phyloP scores from a whole-genome alignment of 177 flowering plant genomes.

The Tripterygium wilfordii region DNA sequence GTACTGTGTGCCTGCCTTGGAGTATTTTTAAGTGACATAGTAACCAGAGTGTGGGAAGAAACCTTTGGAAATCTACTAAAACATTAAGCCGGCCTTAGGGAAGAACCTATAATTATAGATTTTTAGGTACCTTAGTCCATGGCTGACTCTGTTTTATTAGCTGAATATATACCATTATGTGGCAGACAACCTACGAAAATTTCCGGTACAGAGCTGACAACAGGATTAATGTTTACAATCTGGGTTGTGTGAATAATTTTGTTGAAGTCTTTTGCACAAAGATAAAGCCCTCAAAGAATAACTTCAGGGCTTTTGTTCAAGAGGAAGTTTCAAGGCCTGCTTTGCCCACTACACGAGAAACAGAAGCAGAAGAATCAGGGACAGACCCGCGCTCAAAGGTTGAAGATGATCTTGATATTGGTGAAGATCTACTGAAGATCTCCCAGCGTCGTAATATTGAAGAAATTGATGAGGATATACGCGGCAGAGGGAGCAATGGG shows the following conservation, averaged over 20 bases:
- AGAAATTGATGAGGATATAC: slow-evolving; percentile 50
- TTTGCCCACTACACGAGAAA: slow-evolving; percentile 20
- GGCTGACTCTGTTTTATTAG: too few species aligned
- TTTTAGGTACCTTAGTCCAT: too few species aligned
- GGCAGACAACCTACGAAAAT: slow-evolving; percentile 86
- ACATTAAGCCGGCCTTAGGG: too few species aligned
- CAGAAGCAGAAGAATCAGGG: slow-evolving; percentile 33
- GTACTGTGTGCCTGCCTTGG: too few species aligned
- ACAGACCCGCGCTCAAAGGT: slow-evolving; percentile 49
- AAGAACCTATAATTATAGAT: too few species aligned
- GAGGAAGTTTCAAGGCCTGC: slow-evolving; percentile 42
- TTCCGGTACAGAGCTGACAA: slow-evolving; percentile 67
- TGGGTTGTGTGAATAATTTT: slow-evolving; percentile 59
- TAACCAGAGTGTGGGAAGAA: too few species aligned
- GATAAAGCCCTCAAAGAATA: slow-evolving; percentile 51
- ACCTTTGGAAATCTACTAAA: too few species aligned
- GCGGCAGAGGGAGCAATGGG: slow-evolving; percentile 54
- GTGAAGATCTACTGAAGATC: slow-evolving; percentile 57
- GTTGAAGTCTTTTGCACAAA: slow-evolving; percentile 63
- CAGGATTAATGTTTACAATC: slow-evolving; percentile 53
- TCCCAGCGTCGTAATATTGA: slow-evolving; percentile 66
- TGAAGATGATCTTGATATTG: slow-evolving; percentile 57
- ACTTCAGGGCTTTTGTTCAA: slow-evolving; percentile 46
- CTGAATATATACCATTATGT: slow-evolving; percentile 2
- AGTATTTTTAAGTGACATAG: too few species aligned